Conservation (phyloP, 148 eudicot genomes). For the Silene latifolia region DNA sequence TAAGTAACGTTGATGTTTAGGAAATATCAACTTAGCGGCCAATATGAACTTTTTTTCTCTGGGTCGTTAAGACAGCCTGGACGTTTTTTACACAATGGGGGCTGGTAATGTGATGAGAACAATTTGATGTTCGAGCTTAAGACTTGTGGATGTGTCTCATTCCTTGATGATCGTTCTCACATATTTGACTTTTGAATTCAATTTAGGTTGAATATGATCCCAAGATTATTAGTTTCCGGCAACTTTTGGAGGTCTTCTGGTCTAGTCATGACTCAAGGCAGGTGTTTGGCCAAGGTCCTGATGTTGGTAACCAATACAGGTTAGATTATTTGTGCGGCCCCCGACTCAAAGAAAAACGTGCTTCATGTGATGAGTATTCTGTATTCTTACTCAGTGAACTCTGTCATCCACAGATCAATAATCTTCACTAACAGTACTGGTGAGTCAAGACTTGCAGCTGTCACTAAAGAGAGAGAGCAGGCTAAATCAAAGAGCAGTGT, state of each 20-base stretch:
- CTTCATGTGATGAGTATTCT: background rate
- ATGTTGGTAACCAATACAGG: constrained; percentile 97
- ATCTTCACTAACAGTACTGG: constrained; percentile 85
- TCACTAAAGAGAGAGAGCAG: constrained; percentile 91
- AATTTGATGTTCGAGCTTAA: background rate
- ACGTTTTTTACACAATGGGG: background rate
- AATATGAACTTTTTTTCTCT: background rate
- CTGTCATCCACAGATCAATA: constrained; percentile 59
- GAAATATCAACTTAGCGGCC: background rate
- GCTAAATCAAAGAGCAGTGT: constrained; percentile 60
- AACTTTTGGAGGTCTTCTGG: constrained; percentile 94
- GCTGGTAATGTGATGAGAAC: background rate
- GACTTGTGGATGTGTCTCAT: constrained; percentile 1
- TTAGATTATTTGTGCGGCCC: constrained; percentile 38
- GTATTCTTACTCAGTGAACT: constrained; percentile 4
- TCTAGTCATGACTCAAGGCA: constrained; percentile 94
- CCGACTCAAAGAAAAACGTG: background rate
- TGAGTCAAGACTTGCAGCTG: constrained; percentile 73
- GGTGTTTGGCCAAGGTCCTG: constrained; percentile 99
- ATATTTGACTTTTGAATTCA: constrained; percentile 9
- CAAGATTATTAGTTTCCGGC: constrained; percentile 53
- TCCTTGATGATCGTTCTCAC: background rate
- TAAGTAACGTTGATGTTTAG: background rate
- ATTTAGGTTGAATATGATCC: constrained; percentile 88
- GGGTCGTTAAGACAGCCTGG: background rate